phyloP scores from a whole-genome alignment of 2,329 filamentous ascomycete species.

The Thermomyces lanuginosus region DNA sequence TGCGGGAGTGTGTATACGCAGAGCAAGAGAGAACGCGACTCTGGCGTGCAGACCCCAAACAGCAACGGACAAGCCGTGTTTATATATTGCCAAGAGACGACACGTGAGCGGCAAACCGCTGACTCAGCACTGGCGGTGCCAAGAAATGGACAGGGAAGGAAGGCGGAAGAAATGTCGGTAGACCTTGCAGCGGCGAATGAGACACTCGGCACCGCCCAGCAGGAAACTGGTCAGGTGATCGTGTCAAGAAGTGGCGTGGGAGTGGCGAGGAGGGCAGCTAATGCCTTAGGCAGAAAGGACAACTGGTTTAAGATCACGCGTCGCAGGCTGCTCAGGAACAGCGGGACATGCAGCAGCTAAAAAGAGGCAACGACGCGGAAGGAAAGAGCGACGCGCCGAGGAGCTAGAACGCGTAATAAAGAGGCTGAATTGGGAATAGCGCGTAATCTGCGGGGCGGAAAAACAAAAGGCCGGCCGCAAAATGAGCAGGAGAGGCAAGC shows the following conservation, averaged over 20 bases:
- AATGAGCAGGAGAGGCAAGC: slow-evolving; percentile 11
- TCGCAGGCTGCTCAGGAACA: too few species aligned
- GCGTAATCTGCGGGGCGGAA: slow-evolving; percentile 5
- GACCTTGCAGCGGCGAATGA: slow-evolving; percentile 7
- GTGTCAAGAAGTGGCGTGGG: too few species aligned
- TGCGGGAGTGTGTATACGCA: slow-evolving; percentile 12
- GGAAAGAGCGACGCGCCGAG: too few species aligned
- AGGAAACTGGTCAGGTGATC: too few species aligned
- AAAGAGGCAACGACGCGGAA: slow-evolving; percentile 1
- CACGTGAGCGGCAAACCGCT: slow-evolving; percentile 21
- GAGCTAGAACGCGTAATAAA: slow-evolving; percentile 3
- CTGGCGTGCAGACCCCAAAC: slow-evolving; percentile 9
- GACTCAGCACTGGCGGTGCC: slow-evolving; percentile 8
- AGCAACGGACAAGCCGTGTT: too few species aligned
- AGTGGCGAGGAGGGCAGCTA: slow-evolving; percentile 1
- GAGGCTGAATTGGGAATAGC: too few species aligned
- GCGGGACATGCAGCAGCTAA: too few species aligned
- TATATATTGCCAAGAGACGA: slow-evolving; percentile 30
- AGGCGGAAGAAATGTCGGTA: slow-evolving; percentile 1
- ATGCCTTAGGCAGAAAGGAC: background rate
- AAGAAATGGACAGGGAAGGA: slow-evolving; percentile 1
- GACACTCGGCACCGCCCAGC: too few species aligned
- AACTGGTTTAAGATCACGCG: too few species aligned
- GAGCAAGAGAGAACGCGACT: slow-evolving; percentile 21
- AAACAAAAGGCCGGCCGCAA: slow-evolving; percentile 9